Evolutionary conservation across 2,329 filamentous ascomycete species (phyloP), one percentile per base, ranked within the genome.

Genomic region (Botrytis cinerea): DNA sequence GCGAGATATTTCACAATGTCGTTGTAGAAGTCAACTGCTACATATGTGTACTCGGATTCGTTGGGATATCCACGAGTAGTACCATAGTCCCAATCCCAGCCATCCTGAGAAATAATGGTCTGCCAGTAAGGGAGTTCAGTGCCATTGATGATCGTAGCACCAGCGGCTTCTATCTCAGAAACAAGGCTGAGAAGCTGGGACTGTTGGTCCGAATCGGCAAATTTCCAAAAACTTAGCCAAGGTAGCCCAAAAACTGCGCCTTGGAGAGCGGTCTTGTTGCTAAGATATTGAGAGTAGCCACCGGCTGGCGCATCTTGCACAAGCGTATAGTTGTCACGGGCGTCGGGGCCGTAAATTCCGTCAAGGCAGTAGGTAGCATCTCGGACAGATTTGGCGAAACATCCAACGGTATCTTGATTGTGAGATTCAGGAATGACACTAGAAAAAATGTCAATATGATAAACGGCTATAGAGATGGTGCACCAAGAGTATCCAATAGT

Each of bases 71-170:
- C 90, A 6, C 90, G 87, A 1, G 84, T 86, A 9, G 83, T 85
- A 22, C 91, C 91, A 75, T 89, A 91, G 78, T 92, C 90, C 87
- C 92, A 94, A 81, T 94, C 85, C 91, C 91, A 94, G n/a, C 90
- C 90, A 67, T 87, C 80, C 0, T 89, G 90, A 46, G 87, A 87
- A 20, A 94, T 86, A 38, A 93, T 87, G 0, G 83, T 87, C 78
- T 90, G 81, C 77, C 89, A 87, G 79, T 89, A 84, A 35, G 89
- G 88, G 2, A 94, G 85, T 79, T 94, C 92, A 0, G 91, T 93
- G 40, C 86, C 86, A 78, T 93, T 92, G 78, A 93, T 83, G 59
- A 94, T 85, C 1, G 86, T 91, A 0, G 90, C 92, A 1, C 92
- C 92, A 0, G 89, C 88, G 0, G 81, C 80, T 78, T 87, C 78